Base-by-base conservation (phyloP, 2,329 filamentous ascomycete species). In the Trichoderma polysporum region DNA sequence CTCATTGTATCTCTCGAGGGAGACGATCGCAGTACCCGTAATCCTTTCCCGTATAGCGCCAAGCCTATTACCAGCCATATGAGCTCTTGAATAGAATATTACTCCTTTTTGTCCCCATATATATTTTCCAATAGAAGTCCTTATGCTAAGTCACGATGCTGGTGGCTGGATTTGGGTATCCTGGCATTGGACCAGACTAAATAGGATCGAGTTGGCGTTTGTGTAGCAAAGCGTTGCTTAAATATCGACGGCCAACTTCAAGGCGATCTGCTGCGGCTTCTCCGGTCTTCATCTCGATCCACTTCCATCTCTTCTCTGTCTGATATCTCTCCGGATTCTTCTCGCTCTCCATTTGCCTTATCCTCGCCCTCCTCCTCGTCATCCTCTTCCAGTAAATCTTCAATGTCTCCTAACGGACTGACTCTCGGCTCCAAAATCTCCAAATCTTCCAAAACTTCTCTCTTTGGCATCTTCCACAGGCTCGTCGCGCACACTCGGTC, bases 401-500 rank as follows among this genome's bases (percentile, higher is more conserved):
- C 91, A 65, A 94, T 83, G 71, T 93, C 92, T 1, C 91, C 92
- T 68, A 98, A 78, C 39, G 93, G 89, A 78, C 94, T 97, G 39
- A 92, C 86, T 70, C 94, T 86, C 58, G 93, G 91, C 75, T 97
- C 94, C 74, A 99, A 75, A 73, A 94, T 79, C 71, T 97, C 95
- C 76, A 97, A 76, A 77, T 99, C 95, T 80, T 99, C 95, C 70
- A 99, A 77, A 60, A 92, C 85, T 70, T 91, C 88, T 72, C 95
- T 84, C 68, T 88, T 88, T 3, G 94, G 92, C 84, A 99, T 86
- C 81, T 97, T 97, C 89, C 93, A 96, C 72, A 99, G 76, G 75
- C 90, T 96, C 3, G 95, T 98, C 41, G 90, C 94, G 76, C 94
- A 98, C 0, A 97, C 90, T 61, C 95, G 86, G 66, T 96, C 92